phyloP scores from a whole-genome alignment of 768 basidiomycete species.

The Leucosporidium yakuticum region DNA sequence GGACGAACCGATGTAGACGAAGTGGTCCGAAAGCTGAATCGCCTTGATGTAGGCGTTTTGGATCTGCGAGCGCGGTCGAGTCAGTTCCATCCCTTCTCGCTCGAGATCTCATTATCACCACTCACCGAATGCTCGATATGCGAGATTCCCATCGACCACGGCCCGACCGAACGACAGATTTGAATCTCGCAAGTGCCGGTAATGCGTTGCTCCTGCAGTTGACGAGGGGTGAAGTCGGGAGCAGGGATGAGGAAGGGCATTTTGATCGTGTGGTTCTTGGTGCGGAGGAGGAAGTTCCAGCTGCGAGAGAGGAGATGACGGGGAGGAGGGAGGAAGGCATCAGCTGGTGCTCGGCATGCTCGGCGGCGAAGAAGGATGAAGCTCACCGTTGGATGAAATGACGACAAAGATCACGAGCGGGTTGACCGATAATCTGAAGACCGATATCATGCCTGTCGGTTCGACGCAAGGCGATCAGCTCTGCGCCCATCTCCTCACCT shows the following conservation, averaged over 20 bases:
- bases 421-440: constrained; percentile 92
- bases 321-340: neutral
- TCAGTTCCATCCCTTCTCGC: constrained; percentile 44
- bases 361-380: neutral
- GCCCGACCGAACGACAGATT: constrained; percentile 88
- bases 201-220: constrained; percentile 70
- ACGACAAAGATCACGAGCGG: constrained; percentile 84
- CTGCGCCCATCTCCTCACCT: neutral
- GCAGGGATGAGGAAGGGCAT: constrained; percentile 95
- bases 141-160: constrained; percentile 91
- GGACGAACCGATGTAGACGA: constrained; percentile 73
- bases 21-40: constrained; percentile 89
- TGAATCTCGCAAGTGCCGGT: constrained; percentile 97
- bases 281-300: constrained; percentile 89
- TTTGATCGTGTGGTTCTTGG: constrained; percentile 85
- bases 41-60: constrained; percentile 49
- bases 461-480: no score
- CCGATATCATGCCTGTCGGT: constrained; percentile 86
- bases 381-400: constrained; percentile 85
- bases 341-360: constrained; percentile 9
- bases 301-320: constrained; percentile 45
- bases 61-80: neutral
- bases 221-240: constrained; percentile 77
- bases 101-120: constrained; percentile 51
- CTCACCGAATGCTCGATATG: constrained; percentile 78